phyloP scores from a whole-genome alignment of 2,329 filamentous ascomycete genomes.

The Penicillium sp. region DNA sequence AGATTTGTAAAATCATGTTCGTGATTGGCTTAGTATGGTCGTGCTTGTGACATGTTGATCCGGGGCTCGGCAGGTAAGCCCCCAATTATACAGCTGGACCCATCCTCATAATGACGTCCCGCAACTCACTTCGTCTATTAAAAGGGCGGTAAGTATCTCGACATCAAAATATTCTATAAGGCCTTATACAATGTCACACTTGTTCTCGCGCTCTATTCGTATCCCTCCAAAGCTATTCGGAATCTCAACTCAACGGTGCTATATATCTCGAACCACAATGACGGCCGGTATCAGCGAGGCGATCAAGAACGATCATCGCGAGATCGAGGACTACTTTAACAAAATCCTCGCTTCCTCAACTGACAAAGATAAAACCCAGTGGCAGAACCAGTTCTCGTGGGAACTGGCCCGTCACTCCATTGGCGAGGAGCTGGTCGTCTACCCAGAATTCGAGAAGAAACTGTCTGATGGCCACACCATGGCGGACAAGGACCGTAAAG shows the following conservation, averaged over 20 bases:
- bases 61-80: neutral
- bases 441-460: conserved; percentile 56
- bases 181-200: neutral
- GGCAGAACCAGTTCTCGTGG: conserved; percentile 56
- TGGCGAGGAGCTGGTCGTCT: conserved; percentile 56
- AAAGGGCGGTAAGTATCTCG: neutral
- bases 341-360: conserved; percentile 45
- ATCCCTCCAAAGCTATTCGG: neutral
- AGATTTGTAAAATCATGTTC: neutral
- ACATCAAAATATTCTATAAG: neutral
- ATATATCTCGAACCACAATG: conserved; percentile 4
- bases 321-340: conserved; percentile 47
- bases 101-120: neutral
- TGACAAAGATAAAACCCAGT: conserved; percentile 39
- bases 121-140: neutral
- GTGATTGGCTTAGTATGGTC: neutral
- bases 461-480: conserved; percentile 47
- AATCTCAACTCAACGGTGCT: conserved; percentile 5
- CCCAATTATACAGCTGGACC: neutral
- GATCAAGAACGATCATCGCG: conserved; percentile 45
- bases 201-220: neutral
- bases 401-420: conserved; percentile 55
- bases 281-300: conserved; percentile 30
- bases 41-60: neutral
- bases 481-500: conserved; percentile 52